Evolutionary conservation across 306 rosid genomes (phyloP).

Genomic region (cucumber (Cucumis sativus)): Cucumber_9930_V3 NC_026657.2:10068001-10068500

Average conservation of each 20-base stretch:
- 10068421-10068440: constrained; percentile 50
- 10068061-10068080: no score
- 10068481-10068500: not conserved
- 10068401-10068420: constrained; percentile 64
- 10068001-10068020: no score
- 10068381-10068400: constrained; percentile 86
- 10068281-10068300: constrained; percentile 61
- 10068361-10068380: constrained; percentile 16
- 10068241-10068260: constrained; percentile 16
- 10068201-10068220: no score
- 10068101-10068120: no score
- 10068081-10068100: no score
- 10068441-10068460: constrained; percentile 57
- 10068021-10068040: no score
- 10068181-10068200: no score
- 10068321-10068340: not conserved
- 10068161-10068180: no score
- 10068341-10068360: not conserved
- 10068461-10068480: constrained; percentile 24
- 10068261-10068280: constrained; percentile 47
- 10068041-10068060: no score
- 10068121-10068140: no score
- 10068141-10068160: no score
- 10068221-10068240: not conserved
- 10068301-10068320: not conserved